phyloP scores from a whole-genome alignment of 1,284 basidiomycete species.

The Microbotryum intermedium region DNA sequence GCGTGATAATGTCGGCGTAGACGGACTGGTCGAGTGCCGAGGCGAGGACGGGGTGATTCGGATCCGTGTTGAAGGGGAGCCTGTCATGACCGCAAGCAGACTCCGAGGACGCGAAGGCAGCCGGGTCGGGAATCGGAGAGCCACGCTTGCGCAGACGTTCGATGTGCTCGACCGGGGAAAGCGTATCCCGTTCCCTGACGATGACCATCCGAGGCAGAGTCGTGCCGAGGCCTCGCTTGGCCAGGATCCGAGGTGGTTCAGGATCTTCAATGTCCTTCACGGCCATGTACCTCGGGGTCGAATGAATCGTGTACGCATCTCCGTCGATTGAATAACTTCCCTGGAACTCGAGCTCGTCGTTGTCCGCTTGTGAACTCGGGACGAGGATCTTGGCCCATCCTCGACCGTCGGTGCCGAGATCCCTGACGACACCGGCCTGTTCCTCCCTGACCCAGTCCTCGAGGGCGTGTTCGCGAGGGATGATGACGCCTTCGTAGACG shows the following conservation, averaged over 20 bases:
- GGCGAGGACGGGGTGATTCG: conserved; percentile 48
- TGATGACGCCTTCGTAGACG: conserved; percentile 33
- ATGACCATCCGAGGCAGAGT: conserved; percentile 52
- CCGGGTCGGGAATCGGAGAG: conserved; percentile 5
- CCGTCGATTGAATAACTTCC: conserved; percentile 65
- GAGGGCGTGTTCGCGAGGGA: conserved; percentile 13
- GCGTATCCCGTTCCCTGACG: conserved; percentile 59
- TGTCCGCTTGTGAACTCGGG: neutral
- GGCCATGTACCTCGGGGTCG: conserved; percentile 59
- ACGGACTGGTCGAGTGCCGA: conserved; percentile 12
- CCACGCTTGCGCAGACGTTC: conserved; percentile 9
- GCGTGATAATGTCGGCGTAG: conserved; percentile 2
- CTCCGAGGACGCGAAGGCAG: conserved; percentile 25
- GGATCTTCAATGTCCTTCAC: conserved; percentile 53
- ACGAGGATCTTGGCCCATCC: conserved; percentile 31
- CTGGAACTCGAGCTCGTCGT: conserved; percentile 48
- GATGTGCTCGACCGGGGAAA: conserved; percentile 37
- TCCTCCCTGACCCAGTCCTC: conserved; percentile 27
- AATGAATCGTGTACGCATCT: conserved; percentile 62
- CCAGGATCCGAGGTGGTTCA: conserved; percentile 35
- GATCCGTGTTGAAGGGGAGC: conserved; percentile 58
- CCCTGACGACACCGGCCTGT: conserved; percentile 16
- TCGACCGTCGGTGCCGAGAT: neutral
- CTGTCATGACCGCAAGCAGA: conserved; percentile 60
- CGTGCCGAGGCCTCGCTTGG: conserved; percentile 27